Percentiles rank a stretch among this genome's conserved stretches.
phyloP scores from a whole-genome alignment of 495 filamentous ascomycete genomes.

The Penicillium canescens region DNA sequence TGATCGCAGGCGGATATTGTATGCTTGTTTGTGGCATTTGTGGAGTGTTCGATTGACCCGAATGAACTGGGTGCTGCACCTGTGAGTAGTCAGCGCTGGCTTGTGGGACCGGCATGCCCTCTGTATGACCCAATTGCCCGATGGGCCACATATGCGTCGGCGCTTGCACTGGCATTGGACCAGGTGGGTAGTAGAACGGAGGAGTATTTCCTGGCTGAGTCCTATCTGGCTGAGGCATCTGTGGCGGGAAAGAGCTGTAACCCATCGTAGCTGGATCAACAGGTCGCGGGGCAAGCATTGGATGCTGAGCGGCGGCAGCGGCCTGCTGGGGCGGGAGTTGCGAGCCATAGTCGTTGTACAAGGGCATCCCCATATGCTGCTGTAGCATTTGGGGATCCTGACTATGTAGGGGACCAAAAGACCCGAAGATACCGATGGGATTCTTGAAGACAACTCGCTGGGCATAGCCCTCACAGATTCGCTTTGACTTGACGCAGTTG shows the following conservation, averaged over 20 bases:
- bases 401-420: slow-evolving; percentile 29
- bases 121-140: neutral
- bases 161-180: slow-evolving; percentile 6
- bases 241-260: slow-evolving; percentile 9
- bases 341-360: slow-evolving; percentile 22
- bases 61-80: slow-evolving; percentile 2
- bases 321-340: slow-evolving; percentile 25
- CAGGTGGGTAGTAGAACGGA: slow-evolving; percentile 24
- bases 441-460: slow-evolving; percentile 92
- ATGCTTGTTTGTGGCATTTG: neutral
- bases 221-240: neutral
- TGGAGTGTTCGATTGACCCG: neutral
- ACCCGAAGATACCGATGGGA: slow-evolving; percentile 63
- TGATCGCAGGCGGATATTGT: slow-evolving; percentile 12
- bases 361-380: slow-evolving; percentile 13
- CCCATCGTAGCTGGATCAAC: slow-evolving; percentile 13
- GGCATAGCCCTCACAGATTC: slow-evolving; percentile 92
- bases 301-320: slow-evolving; percentile 33
- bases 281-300: slow-evolving; percentile 37
- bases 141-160: slow-evolving; percentile 9
- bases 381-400: slow-evolving; percentile 24
- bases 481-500: slow-evolving; percentile 94
- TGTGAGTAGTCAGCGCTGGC: slow-evolving; percentile 10
- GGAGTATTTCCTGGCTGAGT: slow-evolving; percentile 1
- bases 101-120: neutral